phyloP scores from a whole-genome alignment of 2,329 filamentous ascomycete genomes.

The Talaromyces sp. region DNA sequence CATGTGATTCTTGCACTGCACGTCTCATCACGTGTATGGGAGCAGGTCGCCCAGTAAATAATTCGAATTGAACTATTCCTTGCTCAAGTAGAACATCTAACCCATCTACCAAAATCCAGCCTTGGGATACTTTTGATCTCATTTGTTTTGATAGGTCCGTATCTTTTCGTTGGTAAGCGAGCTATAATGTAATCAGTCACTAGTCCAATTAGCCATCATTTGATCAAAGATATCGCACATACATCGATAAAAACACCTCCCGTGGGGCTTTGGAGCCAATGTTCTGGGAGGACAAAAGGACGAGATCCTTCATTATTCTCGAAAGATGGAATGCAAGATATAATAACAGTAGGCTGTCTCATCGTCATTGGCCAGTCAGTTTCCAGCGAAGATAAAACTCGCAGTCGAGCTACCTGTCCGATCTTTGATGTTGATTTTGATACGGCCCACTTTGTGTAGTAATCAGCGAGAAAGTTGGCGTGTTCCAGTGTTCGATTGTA shows the following conservation, averaged over 20 bases:
- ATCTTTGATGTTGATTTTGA: not conserved
- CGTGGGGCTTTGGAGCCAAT: constrained; percentile 8
- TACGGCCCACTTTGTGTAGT: not conserved
- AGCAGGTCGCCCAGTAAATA: constrained; percentile 39
- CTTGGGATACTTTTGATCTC: constrained; percentile 33
- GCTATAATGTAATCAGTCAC: not conserved
- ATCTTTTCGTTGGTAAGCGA: constrained; percentile 7
- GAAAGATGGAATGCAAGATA: constrained; percentile 3
- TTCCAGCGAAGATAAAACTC: not conserved
- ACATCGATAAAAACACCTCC: constrained; percentile 11
- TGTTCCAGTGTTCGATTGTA: constrained; percentile 25
- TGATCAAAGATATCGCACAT: not conserved
- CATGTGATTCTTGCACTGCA: not conserved
- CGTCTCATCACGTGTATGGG: constrained; percentile 23
- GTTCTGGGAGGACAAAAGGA: not conserved
- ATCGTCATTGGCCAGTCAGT: not conserved
- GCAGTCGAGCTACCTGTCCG: not conserved
- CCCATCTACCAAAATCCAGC: constrained; percentile 38
- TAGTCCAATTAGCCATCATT: not conserved
- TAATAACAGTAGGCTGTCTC: not conserved
- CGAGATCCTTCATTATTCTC: not conserved
- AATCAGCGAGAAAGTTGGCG: not conserved
- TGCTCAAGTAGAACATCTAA: constrained; percentile 40
- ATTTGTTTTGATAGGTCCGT: constrained; percentile 19
- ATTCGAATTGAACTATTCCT: constrained; percentile 39